Conservation (phyloP, 129 eudicot genomes). For the Sambucus nigra region DNA sequence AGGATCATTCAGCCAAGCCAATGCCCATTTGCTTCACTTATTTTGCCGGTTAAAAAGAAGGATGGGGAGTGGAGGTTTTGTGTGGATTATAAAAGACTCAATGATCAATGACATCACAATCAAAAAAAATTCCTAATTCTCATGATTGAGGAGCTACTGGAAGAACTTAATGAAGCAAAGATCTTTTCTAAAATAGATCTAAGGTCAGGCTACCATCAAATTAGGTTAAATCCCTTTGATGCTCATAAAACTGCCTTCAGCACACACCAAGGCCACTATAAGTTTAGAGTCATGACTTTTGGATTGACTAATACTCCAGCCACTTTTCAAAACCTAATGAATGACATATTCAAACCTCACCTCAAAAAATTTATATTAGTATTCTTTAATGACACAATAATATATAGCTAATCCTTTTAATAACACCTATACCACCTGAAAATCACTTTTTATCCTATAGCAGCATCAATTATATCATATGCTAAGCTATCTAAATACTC, state of each 20-base stretch:
- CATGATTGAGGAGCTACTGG: slow-evolving; percentile 5
- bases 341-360: background rate
- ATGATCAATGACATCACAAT: too few species aligned
- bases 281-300: slow-evolving; percentile 10
- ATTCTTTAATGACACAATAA: slow-evolving; percentile 9
- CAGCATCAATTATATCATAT: background rate
- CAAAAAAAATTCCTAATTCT: too few species aligned
- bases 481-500: slow-evolving; percentile 4
- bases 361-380: background rate
- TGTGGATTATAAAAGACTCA: too few species aligned
- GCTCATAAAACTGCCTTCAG: slow-evolving; percentile 7
- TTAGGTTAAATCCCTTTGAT: background rate
- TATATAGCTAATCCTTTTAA: background rate
- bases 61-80: too few species aligned
- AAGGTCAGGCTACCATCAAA: slow-evolving; percentile 1
- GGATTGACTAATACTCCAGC: slow-evolving; percentile 14
- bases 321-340: slow-evolving; percentile 15
- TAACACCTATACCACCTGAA: background rate
- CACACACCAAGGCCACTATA: slow-evolving; percentile 14
- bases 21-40: background rate
- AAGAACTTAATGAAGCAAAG: background rate
- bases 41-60: background rate
- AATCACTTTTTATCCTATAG: background rate
- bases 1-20: background rate
- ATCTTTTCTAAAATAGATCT: slow-evolving; percentile 10